Evolutionary conservation across 768 basidiomycete species (phyloP), one percentile per base, ranked within the genome.

Genomic region (Kwoniella botswanensis): DNA sequence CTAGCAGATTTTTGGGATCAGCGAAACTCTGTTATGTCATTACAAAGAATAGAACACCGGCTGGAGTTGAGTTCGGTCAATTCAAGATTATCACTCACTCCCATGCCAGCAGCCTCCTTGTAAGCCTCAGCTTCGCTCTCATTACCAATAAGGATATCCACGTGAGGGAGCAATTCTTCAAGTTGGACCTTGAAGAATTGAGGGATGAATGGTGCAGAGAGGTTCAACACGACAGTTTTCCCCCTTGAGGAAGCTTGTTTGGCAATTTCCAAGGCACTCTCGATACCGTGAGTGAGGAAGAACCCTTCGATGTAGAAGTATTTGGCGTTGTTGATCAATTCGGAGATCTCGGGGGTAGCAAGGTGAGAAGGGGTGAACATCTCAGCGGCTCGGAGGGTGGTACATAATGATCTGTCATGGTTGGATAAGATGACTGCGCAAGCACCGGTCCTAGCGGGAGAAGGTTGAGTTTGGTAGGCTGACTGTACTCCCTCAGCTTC

Each of bases 161-260:
- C 88, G 86, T 91, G 90, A 26, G 91, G 90, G 55, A 99, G 84
- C 77, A 98, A 85, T 81, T 91, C 86, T 74, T 93, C 87, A 18
- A 99, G 86, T 82, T 95, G 92, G 3, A 86, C 85, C 69, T 87
- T 88, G 87, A 98, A 98, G 88, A 97, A 96, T 84, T 94, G 91
- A 65, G 92, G 86, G 84, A 99, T 95, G 88, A 98, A 99, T 18
- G 97, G 97, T 3, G 97, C 97, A 10, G 94, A 96, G 77, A 99
- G 88, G 87, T 99, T 99, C 77, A 98, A 84, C 12, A 88, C 89
- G 84, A 98, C 95, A 71, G 90, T 90, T 88, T 97, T 98, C 76
- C 89, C 88, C 18, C 88, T 87, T 46, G 85, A 86, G 10, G 92
- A 88, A 4, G 93, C 91, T 73, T 91, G 90, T 82, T 91, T 89